These are phyloP conservation scores for Selaginella moellendorffii DNA, from an alignment of 75 land plant species.

Conservation along the genomic window DNA sequence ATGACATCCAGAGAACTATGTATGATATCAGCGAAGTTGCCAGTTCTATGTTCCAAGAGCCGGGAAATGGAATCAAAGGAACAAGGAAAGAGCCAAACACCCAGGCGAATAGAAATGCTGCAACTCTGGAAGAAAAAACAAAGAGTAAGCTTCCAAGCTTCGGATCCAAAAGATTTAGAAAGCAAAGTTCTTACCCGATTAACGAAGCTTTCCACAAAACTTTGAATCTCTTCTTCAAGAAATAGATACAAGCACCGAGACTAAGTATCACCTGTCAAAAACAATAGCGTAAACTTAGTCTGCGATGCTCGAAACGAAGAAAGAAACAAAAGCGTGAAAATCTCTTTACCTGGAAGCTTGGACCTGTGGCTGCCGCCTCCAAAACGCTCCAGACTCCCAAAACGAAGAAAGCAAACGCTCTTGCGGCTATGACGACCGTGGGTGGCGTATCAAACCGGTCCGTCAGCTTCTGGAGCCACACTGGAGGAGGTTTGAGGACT, in stretches of 20 bases:
- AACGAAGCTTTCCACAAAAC: slow-evolving; percentile 41
- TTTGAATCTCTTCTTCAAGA: slow-evolving; percentile 51
- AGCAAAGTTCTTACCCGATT: slow-evolving; percentile 44
- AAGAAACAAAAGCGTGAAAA: neutral
- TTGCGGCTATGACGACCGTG: slow-evolving; percentile 33
- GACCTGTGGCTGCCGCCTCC: slow-evolving; percentile 58
- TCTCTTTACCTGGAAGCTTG: slow-evolving; percentile 40
- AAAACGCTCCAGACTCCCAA: slow-evolving; percentile 56
- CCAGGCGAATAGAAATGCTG: slow-evolving; percentile 55
- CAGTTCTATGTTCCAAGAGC: slow-evolving; percentile 57
- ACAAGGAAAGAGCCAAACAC: slow-evolving; percentile 59
- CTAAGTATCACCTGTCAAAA: slow-evolving; percentile 41
- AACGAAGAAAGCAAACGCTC: slow-evolving; percentile 32
- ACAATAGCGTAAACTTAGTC: neutral
- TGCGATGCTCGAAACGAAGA: neutral
- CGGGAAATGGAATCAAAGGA: slow-evolving; percentile 51
- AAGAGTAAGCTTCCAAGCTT: neutral
- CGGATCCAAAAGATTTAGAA: neutral
- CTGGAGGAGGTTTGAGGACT: slow-evolving; percentile 33
- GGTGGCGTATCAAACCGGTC: slow-evolving; percentile 53
- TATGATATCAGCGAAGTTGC: slow-evolving; percentile 50
- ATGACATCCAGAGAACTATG: slow-evolving; percentile 59
- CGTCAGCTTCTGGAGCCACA: slow-evolving; percentile 26
- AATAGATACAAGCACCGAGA: slow-evolving; percentile 49
- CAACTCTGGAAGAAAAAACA: slow-evolving; percentile 34